A percentile compares a stretch with the other conserved stretches of the same genome.
Evolutionary conservation across 169 alveolate species (phyloP).

Genomic region (Hepatocystis sp.): DNA sequence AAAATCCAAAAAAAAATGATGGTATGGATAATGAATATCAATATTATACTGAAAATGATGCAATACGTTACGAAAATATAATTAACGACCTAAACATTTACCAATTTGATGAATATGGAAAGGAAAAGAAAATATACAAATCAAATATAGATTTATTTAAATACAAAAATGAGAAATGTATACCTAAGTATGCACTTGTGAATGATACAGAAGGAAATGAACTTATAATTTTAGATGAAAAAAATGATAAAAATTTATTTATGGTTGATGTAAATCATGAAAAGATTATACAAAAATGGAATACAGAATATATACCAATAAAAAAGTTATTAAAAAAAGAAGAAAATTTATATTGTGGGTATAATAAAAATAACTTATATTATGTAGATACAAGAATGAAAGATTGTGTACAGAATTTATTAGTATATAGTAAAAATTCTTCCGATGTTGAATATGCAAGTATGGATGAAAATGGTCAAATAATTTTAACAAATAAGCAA

Average conservation of each 20-base stretch:
- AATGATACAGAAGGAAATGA: conserved; percentile 43
- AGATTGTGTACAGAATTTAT: conserved; percentile 31
- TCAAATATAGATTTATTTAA: conserved; percentile 1
- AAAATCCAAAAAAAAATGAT: not conserved
- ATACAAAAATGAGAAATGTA: conserved; percentile 48
- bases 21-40: not conserved
- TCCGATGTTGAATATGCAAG: conserved; percentile 55
- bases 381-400: conserved; percentile 47
- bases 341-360: conserved; percentile 58
- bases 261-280: conserved; percentile 43
- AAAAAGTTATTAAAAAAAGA: conserved; percentile 16
- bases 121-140: conserved; percentile 23
- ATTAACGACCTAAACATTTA: conserved; percentile 21
- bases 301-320: conserved; percentile 33
- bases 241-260: conserved; percentile 35
- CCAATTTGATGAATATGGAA: conserved; percentile 51
- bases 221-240: conserved; percentile 29
- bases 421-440: conserved; percentile 33
- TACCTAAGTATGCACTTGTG: conserved; percentile 28
- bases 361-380: conserved; percentile 21
- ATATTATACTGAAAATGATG: not conserved
- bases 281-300: conserved; percentile 34
- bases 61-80: conserved; percentile 20
- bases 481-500: conserved; percentile 6
- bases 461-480: conserved; percentile 55